These are phyloP conservation scores for Sanghuangporus sanghuang DNA, from an alignment of 1,284 basidiomycete species.

Conservation along the genomic window DNA sequence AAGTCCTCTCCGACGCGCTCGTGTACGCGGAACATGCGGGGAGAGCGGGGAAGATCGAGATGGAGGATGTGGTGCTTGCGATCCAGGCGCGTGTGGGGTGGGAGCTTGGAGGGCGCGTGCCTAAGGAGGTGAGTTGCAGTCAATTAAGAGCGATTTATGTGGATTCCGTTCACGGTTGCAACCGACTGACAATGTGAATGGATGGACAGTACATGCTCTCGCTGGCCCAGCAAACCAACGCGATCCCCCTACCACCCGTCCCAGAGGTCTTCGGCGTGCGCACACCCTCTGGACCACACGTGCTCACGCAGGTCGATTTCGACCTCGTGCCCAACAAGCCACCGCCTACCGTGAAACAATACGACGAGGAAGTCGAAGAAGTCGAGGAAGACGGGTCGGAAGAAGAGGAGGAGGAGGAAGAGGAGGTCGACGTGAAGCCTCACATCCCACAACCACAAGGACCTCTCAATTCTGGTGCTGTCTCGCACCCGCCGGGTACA, in stretches of 20 bases:
- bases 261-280: constrained; percentile 96
- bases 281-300: constrained; percentile 77
- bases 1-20: constrained; percentile 86
- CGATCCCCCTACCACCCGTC: constrained; percentile 83
- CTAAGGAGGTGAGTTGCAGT: constrained; percentile 77
- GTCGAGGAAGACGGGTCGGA: constrained; percentile 56
- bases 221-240: constrained; percentile 88
- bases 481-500: constrained; percentile 26
- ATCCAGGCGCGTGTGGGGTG: constrained; percentile 92
- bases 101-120: constrained; percentile 89
- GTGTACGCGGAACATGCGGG: constrained; percentile 94
- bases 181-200: background rate
- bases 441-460: background rate
- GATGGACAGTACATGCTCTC: constrained; percentile 74
- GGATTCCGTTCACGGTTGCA: background rate
- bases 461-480: no score
- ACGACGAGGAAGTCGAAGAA: constrained; percentile 76
- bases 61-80: constrained; percentile 88
- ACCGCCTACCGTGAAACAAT: constrained; percentile 65
- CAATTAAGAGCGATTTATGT: constrained; percentile 10
- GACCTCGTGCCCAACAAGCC: constrained; percentile 87
- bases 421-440: background rate
- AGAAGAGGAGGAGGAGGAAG: constrained; percentile 53
- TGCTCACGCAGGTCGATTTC: constrained; percentile 90
- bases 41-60: constrained; percentile 72